Base-by-base conservation (phyloP, 2,329 filamentous ascomycete genomes). In the Colletotrichum chlorophyti region DNA sequence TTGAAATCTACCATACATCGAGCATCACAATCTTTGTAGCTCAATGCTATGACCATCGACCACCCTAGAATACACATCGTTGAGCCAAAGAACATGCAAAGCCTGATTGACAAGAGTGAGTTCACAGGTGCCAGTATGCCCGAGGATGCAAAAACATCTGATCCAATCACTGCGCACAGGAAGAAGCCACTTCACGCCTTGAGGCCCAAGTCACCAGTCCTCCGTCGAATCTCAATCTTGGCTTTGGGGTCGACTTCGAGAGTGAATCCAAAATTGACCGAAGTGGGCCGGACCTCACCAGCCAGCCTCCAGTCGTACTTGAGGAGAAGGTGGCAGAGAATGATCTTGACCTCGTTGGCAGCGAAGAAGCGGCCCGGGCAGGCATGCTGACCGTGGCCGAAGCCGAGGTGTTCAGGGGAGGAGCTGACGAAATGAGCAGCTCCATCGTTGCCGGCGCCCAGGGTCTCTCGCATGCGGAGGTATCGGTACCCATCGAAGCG, bases 331-430 rank as follows among this genome's bases (percentile, higher is more conserved):
- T 70, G 65, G 53, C 66, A 64, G 19, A 74, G 49, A n/a, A 68
- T 32, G 17, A 74, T 63, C 65, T 76, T 75, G 19, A 76, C 66
- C 63, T 74, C 69, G 53, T 72, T 70, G 14, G 65, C 66, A 2
- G 72, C 73, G 64, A 75, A 75, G 62, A 74, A 76, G 5, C 74
- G 62, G 0, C 74, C 74, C 1, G 74, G 74, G 54, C 74, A 76
- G 2, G 74, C 69, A 53, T 74, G 71, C 19, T 63, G 63, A 6
- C 75, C 74, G 52, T 75, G 66, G 2, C 75, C 74, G 48, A 76
- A 77, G 9, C 60, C 64, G 9, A 72, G 45, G 8, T 63, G 63
- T 9, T 72, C 65, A 2, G 65, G 57, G 4, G 59, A 65, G 4
- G 69, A 70, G 14, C 65, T 68, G 2, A 71, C 70, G 21, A 70